These are phyloP conservation scores for Bullera alba DNA, from an alignment of 768 basidiomycete genomes.

Conservation along the genomic window DNA sequence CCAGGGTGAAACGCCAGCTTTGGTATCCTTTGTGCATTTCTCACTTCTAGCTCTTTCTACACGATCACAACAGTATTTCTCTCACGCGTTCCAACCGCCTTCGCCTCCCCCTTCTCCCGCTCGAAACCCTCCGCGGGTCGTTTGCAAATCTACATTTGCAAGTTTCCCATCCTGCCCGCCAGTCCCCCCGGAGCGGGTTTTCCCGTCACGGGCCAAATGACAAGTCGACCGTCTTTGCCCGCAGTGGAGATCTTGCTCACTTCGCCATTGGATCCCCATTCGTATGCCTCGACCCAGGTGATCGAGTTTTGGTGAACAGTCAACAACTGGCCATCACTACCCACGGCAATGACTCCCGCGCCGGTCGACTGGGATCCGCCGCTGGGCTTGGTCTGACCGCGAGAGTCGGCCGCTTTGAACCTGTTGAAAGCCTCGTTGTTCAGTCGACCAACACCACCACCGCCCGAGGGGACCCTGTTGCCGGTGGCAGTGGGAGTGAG, in stretches of 20 bases:
- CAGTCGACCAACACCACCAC: conserved; percentile 57
- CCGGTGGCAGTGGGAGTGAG: conserved; percentile 51
- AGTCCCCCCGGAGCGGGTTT: conserved; percentile 49
- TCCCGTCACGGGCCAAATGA: conserved; percentile 75
- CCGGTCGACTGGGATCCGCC: conserved; percentile 37
- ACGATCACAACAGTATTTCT: too few relatives aligned
- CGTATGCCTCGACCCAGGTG: conserved; percentile 77
- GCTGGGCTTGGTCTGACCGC: conserved; percentile 52
- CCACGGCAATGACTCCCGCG: conserved; percentile 37
- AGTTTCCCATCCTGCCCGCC: conserved; percentile 52
- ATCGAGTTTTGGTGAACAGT: conserved; percentile 99
- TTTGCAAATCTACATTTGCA: conserved; percentile 45
- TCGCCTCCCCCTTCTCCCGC: too few relatives aligned
- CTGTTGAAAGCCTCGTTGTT: conserved; percentile 90
- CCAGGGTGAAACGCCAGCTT: too few relatives aligned
- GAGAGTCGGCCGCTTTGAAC: conserved; percentile 83
- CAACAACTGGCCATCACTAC: conserved; percentile 64
- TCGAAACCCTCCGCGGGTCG: too few relatives aligned
- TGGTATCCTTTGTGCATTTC: too few relatives aligned
- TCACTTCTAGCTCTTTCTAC: too few relatives aligned
- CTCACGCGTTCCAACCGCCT: too few relatives aligned
- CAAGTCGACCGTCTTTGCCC: conserved; percentile 87
- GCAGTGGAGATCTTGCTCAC: conserved; percentile 78
- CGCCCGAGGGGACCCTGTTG: conserved; percentile 29
- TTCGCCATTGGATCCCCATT: conserved; percentile 52